phyloP scores from a whole-genome alignment of 257 asterid genomes.

The Primulina huaijiensis region DNA sequence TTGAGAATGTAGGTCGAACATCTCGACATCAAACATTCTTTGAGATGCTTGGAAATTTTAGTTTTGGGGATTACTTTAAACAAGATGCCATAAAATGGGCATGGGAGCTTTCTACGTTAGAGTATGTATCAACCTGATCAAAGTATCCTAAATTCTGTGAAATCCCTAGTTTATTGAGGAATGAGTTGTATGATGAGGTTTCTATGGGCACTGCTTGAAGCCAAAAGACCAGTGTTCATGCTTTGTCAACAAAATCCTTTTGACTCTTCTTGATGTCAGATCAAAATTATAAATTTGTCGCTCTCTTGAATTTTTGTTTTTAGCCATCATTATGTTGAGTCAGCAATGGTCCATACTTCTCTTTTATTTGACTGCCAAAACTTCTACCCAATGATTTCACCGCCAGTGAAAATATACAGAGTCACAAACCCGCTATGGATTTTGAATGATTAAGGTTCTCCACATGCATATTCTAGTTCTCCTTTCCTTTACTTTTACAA shows the following conservation, averaged over 20 bases:
- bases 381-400: neutral
- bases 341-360: neutral
- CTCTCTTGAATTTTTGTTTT: neutral
- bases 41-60: constrained; percentile 98
- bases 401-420: no score
- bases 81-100: constrained; percentile 93
- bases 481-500: no score
- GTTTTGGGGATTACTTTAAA: constrained; percentile 97
- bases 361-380: neutral
- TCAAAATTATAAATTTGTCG: neutral
- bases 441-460: no score
- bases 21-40: constrained; percentile 97
- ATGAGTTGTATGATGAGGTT: neutral
- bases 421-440: no score
- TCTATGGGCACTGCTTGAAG: neutral
- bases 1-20: constrained; percentile 90
- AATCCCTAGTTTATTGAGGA: constrained; percentile 10
- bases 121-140: constrained; percentile 48
- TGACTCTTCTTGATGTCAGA: neutral
- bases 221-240: neutral
- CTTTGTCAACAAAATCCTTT: neutral
- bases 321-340: neutral
- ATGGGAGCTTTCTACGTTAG: constrained; percentile 86
- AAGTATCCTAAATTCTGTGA: constrained; percentile 18
- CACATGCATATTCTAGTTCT: no score